phyloP scores from a whole-genome alignment of 2,329 filamentous ascomycete genomes.

The Nothomitra cinnamomea region DNA sequence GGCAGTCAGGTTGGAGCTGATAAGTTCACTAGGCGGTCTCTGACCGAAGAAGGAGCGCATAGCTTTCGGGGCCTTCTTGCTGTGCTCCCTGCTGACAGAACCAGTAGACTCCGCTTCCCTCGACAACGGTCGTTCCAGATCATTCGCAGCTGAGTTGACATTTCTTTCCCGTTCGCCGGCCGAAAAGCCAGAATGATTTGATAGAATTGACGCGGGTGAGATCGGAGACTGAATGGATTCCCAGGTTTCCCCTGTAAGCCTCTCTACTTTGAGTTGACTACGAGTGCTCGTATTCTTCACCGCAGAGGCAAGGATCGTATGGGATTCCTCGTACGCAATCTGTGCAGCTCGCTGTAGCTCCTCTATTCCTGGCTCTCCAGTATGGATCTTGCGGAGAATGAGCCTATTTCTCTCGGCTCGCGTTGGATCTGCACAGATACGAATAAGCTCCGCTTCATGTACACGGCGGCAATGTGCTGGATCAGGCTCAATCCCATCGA shows the following conservation, averaged over 20 bases:
- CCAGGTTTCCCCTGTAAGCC: constrained; percentile 76
- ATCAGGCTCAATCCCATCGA: constrained; percentile 71
- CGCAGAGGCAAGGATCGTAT: constrained; percentile 49
- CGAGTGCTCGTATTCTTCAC: constrained; percentile 51
- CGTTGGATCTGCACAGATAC: constrained; percentile 73
- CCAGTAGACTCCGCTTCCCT: not conserved
- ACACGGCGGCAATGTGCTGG: constrained; percentile 66
- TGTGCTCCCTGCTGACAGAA: constrained; percentile 17
- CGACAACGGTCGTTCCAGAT: constrained; percentile 27
- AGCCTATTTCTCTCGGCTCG: constrained; percentile 77
- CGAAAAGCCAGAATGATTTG: not conserved
- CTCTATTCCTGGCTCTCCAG: constrained; percentile 71
- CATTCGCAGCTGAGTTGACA: constrained; percentile 33
- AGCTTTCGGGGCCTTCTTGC: constrained; percentile 20
- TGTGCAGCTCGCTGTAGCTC: constrained; percentile 77
- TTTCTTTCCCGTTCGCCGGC: constrained; percentile 48
- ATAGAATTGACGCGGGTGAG: constrained; percentile 48
- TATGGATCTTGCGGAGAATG: constrained; percentile 82
- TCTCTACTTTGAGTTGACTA: constrained; percentile 75
- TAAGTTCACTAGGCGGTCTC: constrained; percentile 87
- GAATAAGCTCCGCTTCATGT: constrained; percentile 73
- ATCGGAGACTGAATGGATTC: constrained; percentile 73
- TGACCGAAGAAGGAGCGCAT: constrained; percentile 78
- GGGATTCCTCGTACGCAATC: constrained; percentile 76
- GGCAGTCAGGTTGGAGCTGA: constrained; percentile 85